phyloP scores from a whole-genome alignment of 2,329 filamentous ascomycete species.

The Scedosporium aurantiacum region DNA sequence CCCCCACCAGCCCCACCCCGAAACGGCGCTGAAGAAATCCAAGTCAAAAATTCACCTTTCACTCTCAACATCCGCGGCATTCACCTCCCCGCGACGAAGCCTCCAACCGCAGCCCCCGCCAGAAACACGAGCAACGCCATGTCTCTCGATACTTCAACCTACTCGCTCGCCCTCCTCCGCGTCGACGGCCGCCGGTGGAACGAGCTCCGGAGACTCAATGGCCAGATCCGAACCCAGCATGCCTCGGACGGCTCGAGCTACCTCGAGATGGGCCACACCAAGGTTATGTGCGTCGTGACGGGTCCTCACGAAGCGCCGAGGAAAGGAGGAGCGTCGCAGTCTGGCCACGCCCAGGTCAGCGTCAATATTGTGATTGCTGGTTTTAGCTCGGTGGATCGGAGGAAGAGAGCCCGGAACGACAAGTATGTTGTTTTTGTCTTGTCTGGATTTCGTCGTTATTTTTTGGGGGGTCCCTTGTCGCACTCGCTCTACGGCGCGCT shows the following conservation, averaged over 20 bases:
- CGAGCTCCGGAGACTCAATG: constrained; percentile 79
- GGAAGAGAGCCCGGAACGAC: constrained; percentile 62
- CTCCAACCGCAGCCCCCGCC: neutral
- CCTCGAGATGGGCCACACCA: constrained; percentile 94
- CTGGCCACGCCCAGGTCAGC: constrained; percentile 49
- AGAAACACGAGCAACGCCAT: constrained; percentile 33
- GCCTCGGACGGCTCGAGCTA: constrained; percentile 88
- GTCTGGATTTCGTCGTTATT: too few relatives aligned
- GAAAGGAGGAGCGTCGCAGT: constrained; percentile 11
- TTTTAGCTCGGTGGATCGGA: constrained; percentile 79
- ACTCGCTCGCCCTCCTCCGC: constrained; percentile 73
- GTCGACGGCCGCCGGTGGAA: constrained; percentile 90
- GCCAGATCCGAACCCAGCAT: constrained; percentile 84
- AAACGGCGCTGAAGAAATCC: neutral
- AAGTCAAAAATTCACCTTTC: neutral
- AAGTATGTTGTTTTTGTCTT: constrained; percentile 46
- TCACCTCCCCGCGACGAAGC: too few relatives aligned
- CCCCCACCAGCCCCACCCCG: neutral
- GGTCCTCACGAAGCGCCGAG: constrained; percentile 59
- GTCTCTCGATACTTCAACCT: constrained; percentile 91
- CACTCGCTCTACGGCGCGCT: constrained; percentile 9
- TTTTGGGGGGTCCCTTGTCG: too few relatives aligned
- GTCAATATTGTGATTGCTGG: constrained; percentile 80
- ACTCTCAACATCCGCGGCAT: neutral
- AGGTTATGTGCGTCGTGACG: constrained; percentile 84